Evolutionary conservation across 371 early-diverging fungal genomes (phyloP).

Genomic region (Rhizopus stolonifer): DNA sequence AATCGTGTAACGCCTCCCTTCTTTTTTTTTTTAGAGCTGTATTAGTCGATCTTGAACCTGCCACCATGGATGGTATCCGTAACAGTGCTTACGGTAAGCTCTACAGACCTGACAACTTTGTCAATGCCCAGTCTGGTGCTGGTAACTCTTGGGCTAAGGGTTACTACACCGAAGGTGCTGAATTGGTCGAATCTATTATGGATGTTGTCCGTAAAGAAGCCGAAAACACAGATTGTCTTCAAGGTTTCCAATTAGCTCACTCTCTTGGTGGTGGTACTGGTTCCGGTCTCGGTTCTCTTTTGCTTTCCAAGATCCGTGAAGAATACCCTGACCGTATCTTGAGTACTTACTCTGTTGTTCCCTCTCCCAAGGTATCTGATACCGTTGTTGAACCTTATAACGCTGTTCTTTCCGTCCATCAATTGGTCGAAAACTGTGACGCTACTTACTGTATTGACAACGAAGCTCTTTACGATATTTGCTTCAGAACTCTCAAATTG

Average conservation of each 20-base stretch:
- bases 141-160: constrained; percentile 97
- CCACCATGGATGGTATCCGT: constrained; percentile 97
- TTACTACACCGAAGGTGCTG: constrained; percentile 93
- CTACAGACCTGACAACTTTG: constrained; percentile 90
- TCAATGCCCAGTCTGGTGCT: constrained; percentile 88
- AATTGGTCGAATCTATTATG: constrained; percentile 83
- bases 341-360: constrained; percentile 93
- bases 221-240: constrained; percentile 85
- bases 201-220: constrained; percentile 89
- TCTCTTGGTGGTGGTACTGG: constrained; percentile 94
- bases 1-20: constrained; percentile 50
- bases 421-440: constrained; percentile 91
- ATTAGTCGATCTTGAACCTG: constrained; percentile 98
- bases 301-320: constrained; percentile 91
- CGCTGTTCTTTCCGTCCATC: constrained; percentile 87
- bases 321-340: constrained; percentile 95
- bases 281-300: constrained; percentile 87
- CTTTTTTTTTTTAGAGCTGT: constrained; percentile 52
- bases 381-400: constrained; percentile 97
- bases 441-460: constrained; percentile 99
- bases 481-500: constrained; percentile 84
- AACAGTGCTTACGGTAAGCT: constrained; percentile 71
- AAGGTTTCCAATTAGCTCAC: constrained; percentile 90
- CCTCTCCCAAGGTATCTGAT: constrained; percentile 92
- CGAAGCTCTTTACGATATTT: constrained; percentile 94